Conservation (phyloP, 805 yeast genomes). For the Debaryomyces castellii region DNA sequence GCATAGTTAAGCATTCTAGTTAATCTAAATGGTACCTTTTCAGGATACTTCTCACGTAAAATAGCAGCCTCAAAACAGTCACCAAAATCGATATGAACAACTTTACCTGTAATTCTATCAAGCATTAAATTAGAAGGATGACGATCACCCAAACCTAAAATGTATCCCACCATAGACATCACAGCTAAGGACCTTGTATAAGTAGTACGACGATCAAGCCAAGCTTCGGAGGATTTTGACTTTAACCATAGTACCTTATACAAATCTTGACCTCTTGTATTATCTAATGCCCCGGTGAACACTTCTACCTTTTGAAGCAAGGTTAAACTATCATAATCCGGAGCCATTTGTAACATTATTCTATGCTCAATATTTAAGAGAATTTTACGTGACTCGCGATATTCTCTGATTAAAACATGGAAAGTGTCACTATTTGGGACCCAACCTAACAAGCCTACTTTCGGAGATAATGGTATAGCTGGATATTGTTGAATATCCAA, state of each 20-base stretch:
- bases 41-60: constrained; percentile 94
- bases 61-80: constrained; percentile 99
- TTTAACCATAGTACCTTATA: constrained; percentile 96
- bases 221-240: constrained; percentile 92
- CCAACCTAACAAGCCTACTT: constrained; percentile 96
- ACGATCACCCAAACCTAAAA: constrained; percentile 94
- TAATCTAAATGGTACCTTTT: constrained; percentile 94
- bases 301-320: constrained; percentile 92
- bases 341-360: constrained; percentile 97
- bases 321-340: constrained; percentile 88
- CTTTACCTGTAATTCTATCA: constrained; percentile 92
- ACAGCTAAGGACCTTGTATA: constrained; percentile 95
- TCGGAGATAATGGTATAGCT: constrained; percentile 94
- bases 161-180: constrained; percentile 99
- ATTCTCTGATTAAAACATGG: constrained; percentile 88
- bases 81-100: constrained; percentile 96
- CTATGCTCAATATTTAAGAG: constrained; percentile 90
- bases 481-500: constrained; percentile 88
- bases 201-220: constrained; percentile 96
- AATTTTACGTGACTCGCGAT: constrained; percentile 87
- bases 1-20: constrained; percentile 97
- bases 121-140: constrained; percentile 97
- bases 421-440: constrained; percentile 96
- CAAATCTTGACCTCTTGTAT: constrained; percentile 93
- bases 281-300: constrained; percentile 91